Base-by-base conservation (phyloP, 257 asterid genomes). In the Mitragyna speciosa region DNA sequence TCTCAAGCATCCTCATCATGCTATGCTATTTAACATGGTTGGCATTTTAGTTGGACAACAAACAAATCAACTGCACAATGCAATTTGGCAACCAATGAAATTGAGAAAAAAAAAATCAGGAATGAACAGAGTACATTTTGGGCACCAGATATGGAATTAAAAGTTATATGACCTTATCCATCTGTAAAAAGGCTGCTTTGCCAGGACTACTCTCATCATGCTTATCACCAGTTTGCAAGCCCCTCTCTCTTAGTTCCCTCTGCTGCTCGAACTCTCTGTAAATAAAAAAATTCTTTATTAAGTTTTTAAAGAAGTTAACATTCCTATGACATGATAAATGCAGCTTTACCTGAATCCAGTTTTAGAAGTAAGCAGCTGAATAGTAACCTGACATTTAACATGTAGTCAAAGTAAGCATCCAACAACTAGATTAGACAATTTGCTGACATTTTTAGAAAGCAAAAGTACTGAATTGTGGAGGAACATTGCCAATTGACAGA, bases 241-340 rank as follows among this genome's bases (percentile, higher is more conserved):
- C 99, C 78, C 80, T 83, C 84, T 96, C 99, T 83, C 98, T 88
- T 71, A 78, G 96, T 82, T 96, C 99, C 86, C 99, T 96, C 87
- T 96, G 98, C 89, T 94, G 99, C 91, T 96, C 99, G 80, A 96
- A 94, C 86, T 96, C 99, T 88, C 99, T 95, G 92, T 66, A 84
- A 76, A 20, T 71, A 82, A 71, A 41, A 73, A 78, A 75, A 75
- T 33, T 19, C 66, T 76, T 51, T 63, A 56, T 54, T 85, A 69
- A 87, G 77, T 71, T 73, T 64, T 73, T 81, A 78, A 78, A 36
- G 39, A 28, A 67, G 72, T 71, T 78, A 64, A 68, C 52, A 75
- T 72, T 70, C 49, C 75, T 39, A 36, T 82, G 84, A 80, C n/a
- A 73, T 78, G 76, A 56, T 78, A 41, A 82, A 75, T 28, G 72